These are phyloP conservation scores for Rosellinia necatrix DNA, from an alignment of 2,329 filamentous ascomycete species.

Conservation along the genomic window DNA sequence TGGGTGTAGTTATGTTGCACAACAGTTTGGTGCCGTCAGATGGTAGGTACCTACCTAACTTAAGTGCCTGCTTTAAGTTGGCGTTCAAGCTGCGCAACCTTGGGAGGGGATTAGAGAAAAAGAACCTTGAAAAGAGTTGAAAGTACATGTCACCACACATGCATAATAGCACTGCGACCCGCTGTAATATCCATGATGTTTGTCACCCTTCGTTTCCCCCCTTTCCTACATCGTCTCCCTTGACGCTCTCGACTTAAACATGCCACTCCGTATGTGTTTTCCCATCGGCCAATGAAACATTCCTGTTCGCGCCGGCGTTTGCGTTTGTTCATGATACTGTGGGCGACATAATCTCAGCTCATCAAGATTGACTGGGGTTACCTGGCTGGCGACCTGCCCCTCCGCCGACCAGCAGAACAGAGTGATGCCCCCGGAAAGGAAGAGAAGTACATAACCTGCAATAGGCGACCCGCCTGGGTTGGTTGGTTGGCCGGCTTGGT, in stretches of 20 bases:
- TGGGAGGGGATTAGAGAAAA: not conserved
- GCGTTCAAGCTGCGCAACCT: not conserved
- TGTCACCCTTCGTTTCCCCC: not conserved
- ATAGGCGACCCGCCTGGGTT: not conserved
- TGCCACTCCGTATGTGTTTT: not conserved
- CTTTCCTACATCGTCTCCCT: not conserved
- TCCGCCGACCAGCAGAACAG: not conserved
- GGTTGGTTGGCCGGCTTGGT: not conserved
- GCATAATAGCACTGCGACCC: constrained; percentile 10
- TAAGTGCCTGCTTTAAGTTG: too few relatives aligned
- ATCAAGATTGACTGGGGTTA: not conserved
- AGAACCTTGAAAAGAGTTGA: not conserved
- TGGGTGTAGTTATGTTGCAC: too few relatives aligned
- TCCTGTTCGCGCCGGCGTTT: not conserved
- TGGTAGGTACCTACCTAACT: too few relatives aligned
- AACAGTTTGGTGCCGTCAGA: too few relatives aligned
- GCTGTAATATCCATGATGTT: constrained; percentile 6
- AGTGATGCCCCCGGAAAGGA: too few relatives aligned
- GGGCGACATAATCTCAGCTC: not conserved
- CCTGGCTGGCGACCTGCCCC: not conserved
- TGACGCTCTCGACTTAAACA: not conserved
- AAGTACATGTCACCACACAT: not conserved
- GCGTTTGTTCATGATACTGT: not conserved
- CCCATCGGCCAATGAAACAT: not conserved
- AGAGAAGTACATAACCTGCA: too few relatives aligned